phyloP scores from a whole-genome alignment of 163 green algal species.

The Chlamydomonas reinhardtii region DNA sequence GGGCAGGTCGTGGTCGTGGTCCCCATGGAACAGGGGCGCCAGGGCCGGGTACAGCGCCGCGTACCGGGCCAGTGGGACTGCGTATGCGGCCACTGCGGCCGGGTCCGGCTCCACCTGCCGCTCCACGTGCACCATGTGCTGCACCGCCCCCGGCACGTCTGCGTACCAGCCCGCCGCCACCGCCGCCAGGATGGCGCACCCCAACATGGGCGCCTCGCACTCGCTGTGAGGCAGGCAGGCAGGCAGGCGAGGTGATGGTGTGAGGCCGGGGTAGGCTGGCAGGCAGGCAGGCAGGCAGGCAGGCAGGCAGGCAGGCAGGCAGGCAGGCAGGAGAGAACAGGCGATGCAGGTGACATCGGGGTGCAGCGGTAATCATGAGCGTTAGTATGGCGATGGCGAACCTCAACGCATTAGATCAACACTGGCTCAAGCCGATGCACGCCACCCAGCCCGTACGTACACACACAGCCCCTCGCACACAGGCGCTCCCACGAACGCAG shows the following conservation, averaged over 20 bases:
- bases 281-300: background rate
- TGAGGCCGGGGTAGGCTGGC: background rate
- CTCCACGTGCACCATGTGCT: conserved; percentile 74
- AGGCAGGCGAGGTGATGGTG: background rate
- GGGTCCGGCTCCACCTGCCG: background rate
- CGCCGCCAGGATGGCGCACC: conserved; percentile 83
- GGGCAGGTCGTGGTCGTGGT: background rate
- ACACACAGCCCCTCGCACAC: too few relatives aligned
- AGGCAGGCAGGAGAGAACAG: too few relatives aligned
- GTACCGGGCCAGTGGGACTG: conserved; percentile 1
- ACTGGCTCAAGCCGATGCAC: too few relatives aligned
- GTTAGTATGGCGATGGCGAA: too few relatives aligned
- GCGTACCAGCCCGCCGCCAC: conserved; percentile 68
- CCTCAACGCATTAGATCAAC: too few relatives aligned
- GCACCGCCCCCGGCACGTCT: conserved; percentile 61
- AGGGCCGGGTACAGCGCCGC: conserved; percentile 18
- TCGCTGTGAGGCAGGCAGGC: background rate
- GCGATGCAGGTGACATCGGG: too few relatives aligned
- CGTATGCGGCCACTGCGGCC: background rate
- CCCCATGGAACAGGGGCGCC: conserved; percentile 34
- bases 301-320: too few relatives aligned
- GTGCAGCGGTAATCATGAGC: too few relatives aligned
- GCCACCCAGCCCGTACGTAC: too few relatives aligned
- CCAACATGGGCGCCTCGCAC: conserved; percentile 77
- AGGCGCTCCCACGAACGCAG: too few relatives aligned